Base-by-base conservation (phyloP, 1,284 basidiomycete species). In the Rhodotorula mucilaginosa region DNA sequence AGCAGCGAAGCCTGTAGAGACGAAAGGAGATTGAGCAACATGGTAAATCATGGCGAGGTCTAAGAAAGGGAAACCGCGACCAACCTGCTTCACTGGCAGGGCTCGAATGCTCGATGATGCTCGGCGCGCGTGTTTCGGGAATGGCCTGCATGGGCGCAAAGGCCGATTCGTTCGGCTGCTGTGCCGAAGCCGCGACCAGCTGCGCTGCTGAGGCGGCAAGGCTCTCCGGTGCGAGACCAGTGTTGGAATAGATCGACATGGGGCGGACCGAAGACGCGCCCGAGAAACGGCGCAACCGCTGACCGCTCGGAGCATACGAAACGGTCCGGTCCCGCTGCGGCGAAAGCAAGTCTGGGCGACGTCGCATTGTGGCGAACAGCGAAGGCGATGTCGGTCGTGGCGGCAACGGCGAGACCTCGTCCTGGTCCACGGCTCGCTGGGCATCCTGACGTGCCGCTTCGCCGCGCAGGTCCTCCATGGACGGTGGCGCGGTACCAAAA, bases 81-180 rank as follows among this genome's bases (percentile, higher is more conserved):
- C 19, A 19, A 23, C 60, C 60, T 19, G 26, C 57, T 58, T 70
- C 72, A 19, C 23, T 62, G 44, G 51, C 62, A 10, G 39, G 65
- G 44, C 64, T 58, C 15, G 64, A 67, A 12, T 68, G 58, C 44
- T 77, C 72, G 64, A 78, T 46, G 7, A 73, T 65, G 54, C 71
- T 74, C 8, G 74, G 59, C 1, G 72, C 39, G 12, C 75, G 62
- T 29, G 49, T 54, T 47, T 76, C 75, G 26, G 75, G 75, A 15
- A 76, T 76, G 2, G 71, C 69, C 13, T 69, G 93, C 94, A 97
- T 93, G 81, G 96, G 93, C 73, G 94, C 89, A 82, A 98, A 99
- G 0, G 94, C 93, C 6, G 91, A 90, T 82, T 95, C 93, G 81
- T 97, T 94, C 81, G 98, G 97, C 26, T 57, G 63, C 63, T 64